Evolutionary conservation across 495 filamentous ascomycete species (phyloP).

Genomic region (Lasiosphaeriaceae sp.): DNA sequence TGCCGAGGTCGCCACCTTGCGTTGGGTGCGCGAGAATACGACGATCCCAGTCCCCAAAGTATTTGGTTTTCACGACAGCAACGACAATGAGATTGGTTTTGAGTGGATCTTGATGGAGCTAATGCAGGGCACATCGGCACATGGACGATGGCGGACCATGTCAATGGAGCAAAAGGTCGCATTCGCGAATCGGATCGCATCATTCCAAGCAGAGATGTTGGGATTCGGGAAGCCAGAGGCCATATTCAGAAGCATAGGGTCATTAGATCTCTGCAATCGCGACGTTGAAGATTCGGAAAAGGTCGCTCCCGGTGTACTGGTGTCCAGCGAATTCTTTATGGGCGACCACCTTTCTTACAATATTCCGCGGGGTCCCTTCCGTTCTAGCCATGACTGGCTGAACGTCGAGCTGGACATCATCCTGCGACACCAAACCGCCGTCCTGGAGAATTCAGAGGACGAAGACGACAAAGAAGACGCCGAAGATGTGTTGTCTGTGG

Average conservation of each 20-base stretch:
- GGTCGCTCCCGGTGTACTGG: conserved; percentile 8
- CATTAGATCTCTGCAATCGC: neutral
- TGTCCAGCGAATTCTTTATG: conserved; percentile 18
- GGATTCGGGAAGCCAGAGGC: conserved; percentile 14
- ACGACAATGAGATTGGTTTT: conserved; percentile 35
- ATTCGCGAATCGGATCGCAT: conserved; percentile 34
- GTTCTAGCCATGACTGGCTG: conserved; percentile 20
- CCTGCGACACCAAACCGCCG: conserved; percentile 5
- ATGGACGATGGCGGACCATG: conserved; percentile 36
- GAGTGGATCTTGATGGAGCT: conserved; percentile 24
- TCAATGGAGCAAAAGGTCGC: conserved; percentile 29
- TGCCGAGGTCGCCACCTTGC: conserved; percentile 48
- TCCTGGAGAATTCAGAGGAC: conserved; percentile 10
- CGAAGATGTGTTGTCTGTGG: conserved; percentile 4
- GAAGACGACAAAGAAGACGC: conserved; percentile 19
- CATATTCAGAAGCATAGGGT: conserved; percentile 32
- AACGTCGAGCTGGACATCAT: conserved; percentile 9
- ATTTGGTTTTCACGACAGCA: conserved; percentile 35
- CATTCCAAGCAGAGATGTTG: conserved; percentile 23
- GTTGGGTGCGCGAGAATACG: conserved; percentile 38
- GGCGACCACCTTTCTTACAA: conserved; percentile 14
- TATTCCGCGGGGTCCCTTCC: conserved; percentile 18
- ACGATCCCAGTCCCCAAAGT: conserved; percentile 43
- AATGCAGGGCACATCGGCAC: conserved; percentile 35
- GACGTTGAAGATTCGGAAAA: neutral